Base-by-base conservation (phyloP, 1,139 yeast genomes). In the Saccharomycopsis crataegensis region DNA sequence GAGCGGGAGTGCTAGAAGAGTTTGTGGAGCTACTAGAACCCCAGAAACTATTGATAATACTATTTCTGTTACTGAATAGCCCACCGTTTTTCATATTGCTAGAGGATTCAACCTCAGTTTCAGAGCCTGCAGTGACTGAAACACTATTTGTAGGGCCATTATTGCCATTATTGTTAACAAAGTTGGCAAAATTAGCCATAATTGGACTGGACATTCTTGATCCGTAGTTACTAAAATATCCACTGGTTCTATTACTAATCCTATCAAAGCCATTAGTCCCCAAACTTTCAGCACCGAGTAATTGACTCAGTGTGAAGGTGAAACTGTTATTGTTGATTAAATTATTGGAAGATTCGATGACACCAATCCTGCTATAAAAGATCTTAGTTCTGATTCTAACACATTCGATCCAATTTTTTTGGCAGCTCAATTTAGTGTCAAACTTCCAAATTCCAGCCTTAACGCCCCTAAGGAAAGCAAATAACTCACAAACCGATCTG, bases 361-460 rank as follows among this genome's bases (percentile, higher is more conserved):
- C 65, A 42, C 98, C 98, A 36, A 84, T 68, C 60, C 89, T 82
- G n/a, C 94, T 76, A 93, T 95, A 91, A 68, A 86, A 88, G 61
- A 90, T 74, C 59, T 80, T 78, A 36, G 78, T 77, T 56, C 86
- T 73, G 31, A 82, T 66, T 59, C 79, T 72, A 42, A 78, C 71
- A 48, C 82, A 67, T 61, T 81, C 86, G 31, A 75, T 70, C 86
- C 87, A 83, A 2, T 80, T 78, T 57, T 75, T 70, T 55, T 67
- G 72, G 38, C 61, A 61, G 17, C 62, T 62, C 45, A 61, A 62
- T 33, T 61, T 74, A 46, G 69, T 71, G 53, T 75, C 78, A 37
- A 75, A 62, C 59, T 75, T 72, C 78, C 82, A 79, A 8, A 76
- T 70, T 6, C 79, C 78, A 42, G 72, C 72, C 60, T 83, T 77